phyloP scores from a whole-genome alignment of 352 stramenopile genomes.

The Globisporangium echinulatum region DNA sequence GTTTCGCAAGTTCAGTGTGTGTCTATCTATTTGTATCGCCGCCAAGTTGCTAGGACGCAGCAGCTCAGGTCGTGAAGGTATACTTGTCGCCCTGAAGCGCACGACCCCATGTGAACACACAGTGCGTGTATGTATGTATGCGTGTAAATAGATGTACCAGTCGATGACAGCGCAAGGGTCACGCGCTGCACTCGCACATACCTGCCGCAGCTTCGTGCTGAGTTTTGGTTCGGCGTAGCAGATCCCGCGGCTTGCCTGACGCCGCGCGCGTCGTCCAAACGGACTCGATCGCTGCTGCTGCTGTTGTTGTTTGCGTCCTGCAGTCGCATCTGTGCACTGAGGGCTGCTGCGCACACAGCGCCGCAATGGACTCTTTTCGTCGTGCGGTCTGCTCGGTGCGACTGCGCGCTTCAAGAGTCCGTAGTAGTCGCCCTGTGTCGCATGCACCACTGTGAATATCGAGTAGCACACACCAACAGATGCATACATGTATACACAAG shows the following conservation, averaged over 20 bases:
- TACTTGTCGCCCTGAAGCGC: conserved; percentile 57
- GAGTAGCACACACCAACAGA: background rate
- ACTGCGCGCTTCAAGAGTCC: conserved; percentile 37
- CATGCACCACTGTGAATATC: background rate
- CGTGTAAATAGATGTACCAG: no score
- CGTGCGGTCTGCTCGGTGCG: conserved; percentile 7
- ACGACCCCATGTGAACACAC: no score
- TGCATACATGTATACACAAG: background rate
- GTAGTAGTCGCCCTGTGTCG: conserved; percentile 54
- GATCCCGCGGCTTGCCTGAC: conserved; percentile 23
- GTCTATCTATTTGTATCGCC: no score
- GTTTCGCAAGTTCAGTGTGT: background rate
- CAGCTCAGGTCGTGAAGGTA: conserved; percentile 61
- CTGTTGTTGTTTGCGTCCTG: background rate
- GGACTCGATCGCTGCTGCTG: background rate
- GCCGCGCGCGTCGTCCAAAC: conserved; percentile 12
- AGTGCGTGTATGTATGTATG: no score
- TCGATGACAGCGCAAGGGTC: conserved; percentile 1
- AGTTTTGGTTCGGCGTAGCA: conserved; percentile 73
- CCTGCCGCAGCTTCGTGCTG: conserved; percentile 77
- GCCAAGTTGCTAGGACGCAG: no score
- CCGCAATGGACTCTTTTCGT: conserved; percentile 11
- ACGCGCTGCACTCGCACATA: conserved; percentile 15
- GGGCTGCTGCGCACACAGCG: conserved; percentile 12
- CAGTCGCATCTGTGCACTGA: no score